These are phyloP conservation scores for Verticillium albo-atrum DNA, from an alignment of 2,329 filamentous ascomycete genomes.

Conservation along the genomic window DNA sequence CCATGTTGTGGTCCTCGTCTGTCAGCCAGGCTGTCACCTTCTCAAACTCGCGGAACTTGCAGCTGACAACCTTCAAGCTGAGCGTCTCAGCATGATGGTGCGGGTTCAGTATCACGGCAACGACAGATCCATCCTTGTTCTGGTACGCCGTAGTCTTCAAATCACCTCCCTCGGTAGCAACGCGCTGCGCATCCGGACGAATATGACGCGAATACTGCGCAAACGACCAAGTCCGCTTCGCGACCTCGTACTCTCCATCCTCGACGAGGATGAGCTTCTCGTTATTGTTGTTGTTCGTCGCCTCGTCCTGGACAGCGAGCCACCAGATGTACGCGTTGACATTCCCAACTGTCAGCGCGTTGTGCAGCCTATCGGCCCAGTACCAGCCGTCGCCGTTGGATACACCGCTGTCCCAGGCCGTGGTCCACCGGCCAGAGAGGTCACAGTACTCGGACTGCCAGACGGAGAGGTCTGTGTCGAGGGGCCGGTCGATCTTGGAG, in stretches of 20 bases:
- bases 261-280: slow-evolving; percentile 23
- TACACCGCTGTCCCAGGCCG: slow-evolving; percentile 41
- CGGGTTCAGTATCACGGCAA: not conserved
- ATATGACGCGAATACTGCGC: slow-evolving; percentile 33
- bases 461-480: slow-evolving; percentile 35
- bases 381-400: slow-evolving; percentile 1
- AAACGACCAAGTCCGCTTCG: slow-evolving; percentile 32
- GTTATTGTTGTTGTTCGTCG: slow-evolving; percentile 4
- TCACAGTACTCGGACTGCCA: slow-evolving; percentile 51
- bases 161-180: slow-evolving; percentile 22
- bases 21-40: slow-evolving; percentile 1
- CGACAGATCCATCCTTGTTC: slow-evolving; percentile 26
- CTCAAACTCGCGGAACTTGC: not conserved
- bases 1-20: slow-evolving; percentile 2
- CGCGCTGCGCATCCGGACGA: slow-evolving; percentile 27
- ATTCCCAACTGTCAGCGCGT: slow-evolving; percentile 1
- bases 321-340: slow-evolving; percentile 3
- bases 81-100: not conserved
- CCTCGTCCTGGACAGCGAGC: slow-evolving; percentile 2
- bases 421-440: slow-evolving; percentile 36
- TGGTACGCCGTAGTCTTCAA: slow-evolving; percentile 27
- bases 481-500: slow-evolving; percentile 26
- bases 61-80: not conserved
- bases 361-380: slow-evolving; percentile 2
- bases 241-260: slow-evolving; percentile 23